Base-by-base conservation (phyloP, 495 filamentous ascomycete genomes). In the Echria macrotheca region DNA sequence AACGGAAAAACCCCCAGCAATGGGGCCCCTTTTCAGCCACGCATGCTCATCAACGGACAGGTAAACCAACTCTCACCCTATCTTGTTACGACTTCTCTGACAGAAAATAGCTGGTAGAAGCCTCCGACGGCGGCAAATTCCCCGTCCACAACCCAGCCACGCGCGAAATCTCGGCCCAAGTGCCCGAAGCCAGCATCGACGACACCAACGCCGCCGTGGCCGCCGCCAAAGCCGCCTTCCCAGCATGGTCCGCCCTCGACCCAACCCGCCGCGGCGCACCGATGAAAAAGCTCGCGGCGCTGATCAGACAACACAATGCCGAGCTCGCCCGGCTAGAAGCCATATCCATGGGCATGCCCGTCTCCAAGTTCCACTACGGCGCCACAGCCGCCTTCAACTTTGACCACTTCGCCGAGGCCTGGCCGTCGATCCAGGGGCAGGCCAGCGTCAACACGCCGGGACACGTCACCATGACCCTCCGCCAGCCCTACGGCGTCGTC, bases 401-500 rank as follows among this genome's bases (percentile, higher is more conserved):
- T 10, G 59, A 72, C 35, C 60, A 66, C 38, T 73, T 58, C 44
- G 57, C 65, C 14, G 66, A 70, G 14, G 59, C 64, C 0, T 65
- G 64, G 64, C 50, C 50, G 6, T 44, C 38, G 0, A 58, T 67
- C 40, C 64, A 67, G 48, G 91, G 91, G 33, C 86, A 94, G 65
- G 84, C 86, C n/a, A 91, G 95, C 58, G 77, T 87, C 59, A 88
- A 87, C 46, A 81, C 76, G 4, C 80, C 81, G 3, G 68, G 71
- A n/a, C 91, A 95, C 67, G 78, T 96, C 47, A 88, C 85, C 42
- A 93, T 96, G 57, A 95, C 91, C 4, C 73, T 95, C 25, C 83
- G 86, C 37, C 85, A 96, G 63, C 91, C 91, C 0, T 73, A 94
- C 49, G 91, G 91, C 47, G 91, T 97, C 2, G 91, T 89, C 44